Base-by-base conservation (phyloP, 768 basidiomycete species). In the Peribolospora baueri region DNA sequence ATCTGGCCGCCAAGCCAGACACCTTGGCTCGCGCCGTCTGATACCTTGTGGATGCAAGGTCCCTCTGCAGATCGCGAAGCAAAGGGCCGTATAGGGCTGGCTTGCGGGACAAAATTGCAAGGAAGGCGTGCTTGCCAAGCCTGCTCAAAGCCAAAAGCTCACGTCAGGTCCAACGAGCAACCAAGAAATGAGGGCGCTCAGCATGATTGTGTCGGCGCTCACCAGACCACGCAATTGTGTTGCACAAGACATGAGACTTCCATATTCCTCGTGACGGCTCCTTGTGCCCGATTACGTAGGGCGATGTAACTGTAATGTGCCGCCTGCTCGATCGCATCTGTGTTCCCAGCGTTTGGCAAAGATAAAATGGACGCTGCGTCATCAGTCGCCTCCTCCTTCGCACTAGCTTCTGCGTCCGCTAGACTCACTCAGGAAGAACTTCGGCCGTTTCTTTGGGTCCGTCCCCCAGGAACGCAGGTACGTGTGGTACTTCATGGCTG, bases 401-500 rank as follows among this genome's bases (percentile, higher is more conserved):
- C 25, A 25, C 25, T 25, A 25, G 48, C 3, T 45, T 36, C 13
- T 36, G n/a, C 46, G 47, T 7, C 48, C 25, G 13, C 41, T 11
- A 37, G 49, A 48, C 52, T 11, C 42, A 57, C 57, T 51, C 7
- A 58, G 52, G 47, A 84, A 66, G 60, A 82, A 82, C 13, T 63
- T 62, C 63, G 40, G 25, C n/a, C 58, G 58, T 8, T 62, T 14
- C 36, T 25, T 38, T 1, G 53, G 45, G 5, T 60, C 58, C 0
- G 54, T n/a, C 5, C 58, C 56, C 64, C 67, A 66, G 10, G 59
- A 59, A 42, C 74, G 72, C 42, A 95, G 69, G 64, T 95, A 93
- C 53, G 75, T 73, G 57, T 84, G 78, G 74, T 86, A 81, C 69
- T 84, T 91, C 73, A 87, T 79, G 0, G 82, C 84, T 3, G 78